Evolutionary conservation across 345 rosid genomes (phyloP).

Genomic region (Laguncularia racemosa): DNA sequence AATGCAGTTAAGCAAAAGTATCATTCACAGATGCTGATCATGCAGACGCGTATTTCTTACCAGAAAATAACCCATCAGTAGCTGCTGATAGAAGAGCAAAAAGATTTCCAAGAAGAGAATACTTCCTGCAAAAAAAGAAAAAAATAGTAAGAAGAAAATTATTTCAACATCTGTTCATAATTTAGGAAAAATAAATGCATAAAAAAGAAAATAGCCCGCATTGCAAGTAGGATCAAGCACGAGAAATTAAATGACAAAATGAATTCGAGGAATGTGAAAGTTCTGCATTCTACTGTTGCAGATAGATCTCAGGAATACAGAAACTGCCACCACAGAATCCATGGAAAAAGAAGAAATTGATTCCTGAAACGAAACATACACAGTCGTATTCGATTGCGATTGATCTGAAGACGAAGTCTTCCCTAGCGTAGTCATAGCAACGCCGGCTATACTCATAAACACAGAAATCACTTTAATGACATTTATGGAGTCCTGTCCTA

Average conservation of each 20-base stretch:
- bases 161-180: too few species aligned
- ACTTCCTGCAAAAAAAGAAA: constrained; percentile 6
- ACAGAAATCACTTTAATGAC: constrained; percentile 31
- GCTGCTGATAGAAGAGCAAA: constrained; percentile 36
- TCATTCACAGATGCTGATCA: neutral
- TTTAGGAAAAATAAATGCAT: too few species aligned
- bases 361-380: constrained; percentile 7
- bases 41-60: constrained; percentile 3
- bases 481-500: constrained; percentile 35
- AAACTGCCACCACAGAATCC: too few species aligned
- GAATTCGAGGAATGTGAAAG: too few species aligned
- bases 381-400: constrained; percentile 11
- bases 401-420: constrained; percentile 27
- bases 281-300: too few species aligned
- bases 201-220: too few species aligned
- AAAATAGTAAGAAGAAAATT: too few species aligned
- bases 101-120: constrained; percentile 32
- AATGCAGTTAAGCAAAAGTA: neutral
- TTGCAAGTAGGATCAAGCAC: too few species aligned
- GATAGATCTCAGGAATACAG: too few species aligned
- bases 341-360: neutral
- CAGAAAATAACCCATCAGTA: constrained; percentile 34
- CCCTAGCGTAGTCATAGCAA: constrained; percentile 37
- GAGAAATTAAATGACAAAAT: too few species aligned
- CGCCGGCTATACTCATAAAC: constrained; percentile 36